phyloP scores from a whole-genome alignment of 768 basidiomycete genomes.

The Boletellus ananiceps region DNA sequence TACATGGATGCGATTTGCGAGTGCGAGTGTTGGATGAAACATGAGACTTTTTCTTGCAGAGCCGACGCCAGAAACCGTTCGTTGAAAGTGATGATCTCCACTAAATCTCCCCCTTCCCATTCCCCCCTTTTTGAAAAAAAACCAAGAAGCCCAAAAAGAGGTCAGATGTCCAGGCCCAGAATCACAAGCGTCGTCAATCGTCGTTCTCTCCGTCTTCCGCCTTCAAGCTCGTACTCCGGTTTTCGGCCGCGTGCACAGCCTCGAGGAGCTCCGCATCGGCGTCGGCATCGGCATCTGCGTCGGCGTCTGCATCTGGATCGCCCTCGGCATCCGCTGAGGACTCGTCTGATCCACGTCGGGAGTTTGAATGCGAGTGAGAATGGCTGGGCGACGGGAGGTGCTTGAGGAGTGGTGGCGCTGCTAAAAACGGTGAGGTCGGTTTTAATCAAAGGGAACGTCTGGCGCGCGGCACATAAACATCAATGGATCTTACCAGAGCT shows the following conservation, averaged over 20 bases:
- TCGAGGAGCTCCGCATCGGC: slow-evolving; percentile 48
- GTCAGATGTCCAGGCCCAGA: too few species aligned
- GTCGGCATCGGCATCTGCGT: slow-evolving; percentile 24
- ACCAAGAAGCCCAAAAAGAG: slow-evolving; percentile 4
- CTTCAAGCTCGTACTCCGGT: slow-evolving; percentile 27
- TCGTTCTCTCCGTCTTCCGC: too few species aligned
- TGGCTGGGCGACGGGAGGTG: slow-evolving; percentile 26
- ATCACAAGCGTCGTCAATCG: too few species aligned
- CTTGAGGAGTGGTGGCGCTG: slow-evolving; percentile 15
- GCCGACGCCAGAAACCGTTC: slow-evolving; percentile 4
- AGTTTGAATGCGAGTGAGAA: slow-evolving; percentile 21
- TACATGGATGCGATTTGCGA: slow-evolving; percentile 4
- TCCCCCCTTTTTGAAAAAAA: not conserved
- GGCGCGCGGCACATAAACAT: not conserved
- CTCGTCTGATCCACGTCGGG: slow-evolving; percentile 25
- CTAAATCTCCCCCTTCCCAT: slow-evolving; percentile 13
- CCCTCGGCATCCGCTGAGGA: slow-evolving; percentile 16
- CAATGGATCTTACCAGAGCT: slow-evolving; percentile 22
- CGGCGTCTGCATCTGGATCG: too few species aligned
- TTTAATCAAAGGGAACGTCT: too few species aligned
- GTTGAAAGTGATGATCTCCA: not conserved
- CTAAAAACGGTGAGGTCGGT: slow-evolving; percentile 7
- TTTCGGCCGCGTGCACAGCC: slow-evolving; percentile 48
- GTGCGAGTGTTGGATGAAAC: slow-evolving; percentile 1
- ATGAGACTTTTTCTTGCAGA: not conserved